phyloP scores from a whole-genome alignment of 164 flowering plant species.

The Paratinospora sagittata region DNA sequence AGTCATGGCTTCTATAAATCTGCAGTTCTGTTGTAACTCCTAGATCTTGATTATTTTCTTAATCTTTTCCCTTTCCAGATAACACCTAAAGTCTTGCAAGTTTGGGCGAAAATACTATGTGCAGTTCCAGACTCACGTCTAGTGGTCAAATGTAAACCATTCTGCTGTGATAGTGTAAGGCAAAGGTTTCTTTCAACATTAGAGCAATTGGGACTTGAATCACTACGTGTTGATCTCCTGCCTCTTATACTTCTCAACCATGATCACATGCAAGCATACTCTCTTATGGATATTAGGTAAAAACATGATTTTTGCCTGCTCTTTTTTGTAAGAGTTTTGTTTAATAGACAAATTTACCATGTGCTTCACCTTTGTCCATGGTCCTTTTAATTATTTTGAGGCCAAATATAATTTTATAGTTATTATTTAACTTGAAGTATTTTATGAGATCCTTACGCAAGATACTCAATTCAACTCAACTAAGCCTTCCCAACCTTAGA shows the following conservation, averaged over 20 bases:
- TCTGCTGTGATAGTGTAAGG: constrained; percentile 87
- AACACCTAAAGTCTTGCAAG: constrained; percentile 91
- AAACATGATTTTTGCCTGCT: background rate
- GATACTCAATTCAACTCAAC: too few species aligned
- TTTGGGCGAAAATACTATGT: constrained; percentile 92
- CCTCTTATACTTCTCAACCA: constrained; percentile 95
- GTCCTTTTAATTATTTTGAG: too few species aligned
- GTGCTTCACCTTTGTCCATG: too few species aligned
- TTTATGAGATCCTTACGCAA: too few species aligned
- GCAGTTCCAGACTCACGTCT: constrained; percentile 97
- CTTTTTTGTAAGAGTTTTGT: too few species aligned
- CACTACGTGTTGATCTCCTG: constrained; percentile 93
- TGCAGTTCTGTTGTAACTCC: background rate
- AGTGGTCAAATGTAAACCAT: constrained; percentile 95
- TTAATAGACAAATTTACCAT: too few species aligned
- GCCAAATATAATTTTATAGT: too few species aligned
- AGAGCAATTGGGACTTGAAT: constrained; percentile 88
- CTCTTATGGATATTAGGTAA: constrained; percentile 97
- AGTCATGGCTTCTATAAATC: background rate
- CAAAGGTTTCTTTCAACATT: constrained; percentile 77
- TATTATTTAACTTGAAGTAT: too few species aligned
- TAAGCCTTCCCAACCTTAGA: too few species aligned
- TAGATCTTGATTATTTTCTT: background rate
- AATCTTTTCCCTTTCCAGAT: constrained; percentile 41
- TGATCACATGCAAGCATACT: constrained; percentile 97